Percentiles rank a stretch among this genome's conserved stretches.
phyloP scores from a whole-genome alignment of 192 early-diverging fungal genomes.

The Ramicandelaber brevisporus region DNA sequence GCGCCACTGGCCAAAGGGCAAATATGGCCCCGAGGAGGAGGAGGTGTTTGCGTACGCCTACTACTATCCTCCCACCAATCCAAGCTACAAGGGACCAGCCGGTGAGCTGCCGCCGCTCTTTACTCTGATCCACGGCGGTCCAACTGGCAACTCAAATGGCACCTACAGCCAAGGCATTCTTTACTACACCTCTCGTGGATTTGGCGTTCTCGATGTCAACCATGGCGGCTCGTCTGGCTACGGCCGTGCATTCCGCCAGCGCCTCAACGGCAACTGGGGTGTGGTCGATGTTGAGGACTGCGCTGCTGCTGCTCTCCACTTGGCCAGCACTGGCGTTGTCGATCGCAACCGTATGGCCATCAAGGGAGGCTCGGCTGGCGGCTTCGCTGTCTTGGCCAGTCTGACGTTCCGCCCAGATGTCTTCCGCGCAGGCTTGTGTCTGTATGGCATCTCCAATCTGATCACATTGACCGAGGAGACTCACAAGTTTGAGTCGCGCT shows the following conservation, averaged over 20 bases:
- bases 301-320: conserved; percentile 31
- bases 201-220: conserved; percentile 44
- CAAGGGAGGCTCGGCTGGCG: conserved; percentile 40
- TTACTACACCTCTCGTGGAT: conserved; percentile 57
- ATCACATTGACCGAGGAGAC: conserved; percentile 35
- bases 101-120: conserved; percentile 35
- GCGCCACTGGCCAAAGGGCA: conserved; percentile 8
- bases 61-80: conserved; percentile 39
- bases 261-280: conserved; percentile 43
- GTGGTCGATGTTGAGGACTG: conserved; percentile 56
- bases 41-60: conserved; percentile 17
- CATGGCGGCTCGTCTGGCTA: conserved; percentile 56
- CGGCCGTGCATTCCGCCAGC: conserved; percentile 44
- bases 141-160: conserved; percentile 16
- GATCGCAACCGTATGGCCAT: conserved; percentile 34
- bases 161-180: conserved; percentile 22
- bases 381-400: conserved; percentile 33
- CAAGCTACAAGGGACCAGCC: conserved; percentile 16
- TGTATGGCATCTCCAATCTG: conserved; percentile 49
- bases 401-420: conserved; percentile 39
- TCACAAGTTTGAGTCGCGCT: conserved; percentile 58
- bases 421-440: conserved; percentile 40
- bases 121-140: conserved; percentile 47
- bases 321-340: conserved; percentile 23
- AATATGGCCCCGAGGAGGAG: background rate